Evolutionary conservation across 2,329 filamentous ascomycete genomes (phyloP).

Genomic region (Talaromyces sp.): DNA sequence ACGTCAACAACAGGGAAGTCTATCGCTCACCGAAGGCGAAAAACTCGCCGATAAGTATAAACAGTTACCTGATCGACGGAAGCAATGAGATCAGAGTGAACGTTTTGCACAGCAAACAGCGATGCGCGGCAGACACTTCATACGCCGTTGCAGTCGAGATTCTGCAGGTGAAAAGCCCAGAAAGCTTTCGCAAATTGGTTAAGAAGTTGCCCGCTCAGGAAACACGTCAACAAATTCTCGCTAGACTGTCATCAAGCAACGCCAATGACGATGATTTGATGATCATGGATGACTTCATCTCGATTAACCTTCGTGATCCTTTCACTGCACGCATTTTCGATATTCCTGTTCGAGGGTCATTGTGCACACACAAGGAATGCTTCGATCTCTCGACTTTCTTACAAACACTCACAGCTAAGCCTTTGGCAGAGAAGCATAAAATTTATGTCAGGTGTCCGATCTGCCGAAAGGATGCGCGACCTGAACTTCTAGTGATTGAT

Average conservation of each 20-base stretch:
- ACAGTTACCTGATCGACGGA: conserved; percentile 61
- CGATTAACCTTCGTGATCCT: conserved; percentile 62
- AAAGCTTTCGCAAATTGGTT: conserved; percentile 35
- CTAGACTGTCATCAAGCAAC: conserved; percentile 38
- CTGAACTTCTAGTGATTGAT: conserved; percentile 65
- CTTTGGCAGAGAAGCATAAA: conserved; percentile 55
- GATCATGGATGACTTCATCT: conserved; percentile 54
- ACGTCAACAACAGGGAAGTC: conserved; percentile 59
- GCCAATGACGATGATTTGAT: conserved; percentile 59
- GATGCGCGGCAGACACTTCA: conserved; percentile 26
- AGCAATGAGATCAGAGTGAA: conserved; percentile 57
- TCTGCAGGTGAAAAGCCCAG: conserved; percentile 51
- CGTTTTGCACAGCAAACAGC: conserved; percentile 37
- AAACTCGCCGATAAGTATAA: conserved; percentile 61
- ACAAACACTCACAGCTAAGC: conserved; percentile 50
- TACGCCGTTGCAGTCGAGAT: conserved; percentile 67
- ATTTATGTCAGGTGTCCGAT: conserved; percentile 62
- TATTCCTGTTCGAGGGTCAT: conserved; percentile 63
- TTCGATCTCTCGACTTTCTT: conserved; percentile 87
- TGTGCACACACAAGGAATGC: conserved; percentile 75
- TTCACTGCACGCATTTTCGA: conserved; percentile 62
- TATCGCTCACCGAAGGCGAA: conserved; percentile 40
- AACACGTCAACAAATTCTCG: conserved; percentile 56
- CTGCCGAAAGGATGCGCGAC: conserved; percentile 71
- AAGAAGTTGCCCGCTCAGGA: conserved; percentile 42